A percentile compares a stretch with the other conserved stretches of the same genome.
Conservation (phyloP, 352 stramenopile species). For the Saprolegnia parasitica region DNA sequence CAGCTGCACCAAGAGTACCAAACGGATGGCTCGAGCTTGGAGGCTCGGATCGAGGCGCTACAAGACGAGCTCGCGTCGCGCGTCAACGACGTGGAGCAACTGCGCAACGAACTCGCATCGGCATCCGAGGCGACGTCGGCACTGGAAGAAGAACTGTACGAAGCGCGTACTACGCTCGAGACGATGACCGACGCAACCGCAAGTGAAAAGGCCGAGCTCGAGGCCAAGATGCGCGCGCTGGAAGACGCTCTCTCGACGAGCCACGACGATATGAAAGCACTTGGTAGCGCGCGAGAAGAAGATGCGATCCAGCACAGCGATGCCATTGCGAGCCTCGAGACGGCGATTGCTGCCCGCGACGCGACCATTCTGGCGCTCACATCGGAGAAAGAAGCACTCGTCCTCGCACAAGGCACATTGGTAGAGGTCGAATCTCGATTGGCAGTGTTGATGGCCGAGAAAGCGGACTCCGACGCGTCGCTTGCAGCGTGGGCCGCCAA, state of each 20-base stretch:
- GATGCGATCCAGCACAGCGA: neutral
- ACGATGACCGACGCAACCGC: constrained; percentile 39
- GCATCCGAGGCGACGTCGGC: neutral
- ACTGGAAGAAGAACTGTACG: neutral
- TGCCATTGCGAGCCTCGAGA: neutral
- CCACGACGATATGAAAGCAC: neutral
- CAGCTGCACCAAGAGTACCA: constrained; percentile 28
- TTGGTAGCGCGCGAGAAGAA: neutral
- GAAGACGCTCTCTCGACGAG: constrained; percentile 31
- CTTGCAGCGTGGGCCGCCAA: neutral
- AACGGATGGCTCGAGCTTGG: constrained; percentile 33
- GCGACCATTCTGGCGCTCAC: neutral
- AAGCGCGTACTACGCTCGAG: constrained; percentile 30
- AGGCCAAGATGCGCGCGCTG: constrained; percentile 39
- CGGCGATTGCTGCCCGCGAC: neutral
- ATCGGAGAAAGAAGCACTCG: neutral
- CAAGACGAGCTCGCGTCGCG: constrained; percentile 43
- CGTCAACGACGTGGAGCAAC: constrained; percentile 49
- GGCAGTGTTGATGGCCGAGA: neutral
- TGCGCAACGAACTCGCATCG: neutral
- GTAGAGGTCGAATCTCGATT: neutral
- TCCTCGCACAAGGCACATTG: neutral
- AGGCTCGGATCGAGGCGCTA: constrained; percentile 46
- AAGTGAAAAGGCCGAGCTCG: constrained; percentile 35
- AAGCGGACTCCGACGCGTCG: neutral